phyloP scores from a whole-genome alignment of 805 yeast species.

The Debaryomyces maramus region DNA sequence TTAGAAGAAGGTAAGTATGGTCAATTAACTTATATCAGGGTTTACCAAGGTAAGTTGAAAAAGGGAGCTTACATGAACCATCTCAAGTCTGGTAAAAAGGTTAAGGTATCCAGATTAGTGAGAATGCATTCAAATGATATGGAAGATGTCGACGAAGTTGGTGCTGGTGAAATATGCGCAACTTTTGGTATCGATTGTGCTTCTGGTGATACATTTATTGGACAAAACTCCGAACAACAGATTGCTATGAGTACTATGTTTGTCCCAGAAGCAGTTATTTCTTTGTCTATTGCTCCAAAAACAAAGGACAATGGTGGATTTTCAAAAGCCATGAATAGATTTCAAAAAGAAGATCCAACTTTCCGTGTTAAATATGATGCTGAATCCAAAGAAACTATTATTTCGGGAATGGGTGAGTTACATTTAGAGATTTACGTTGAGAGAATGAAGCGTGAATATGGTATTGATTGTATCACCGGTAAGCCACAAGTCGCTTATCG shows the following conservation, averaged over 20 bases:
- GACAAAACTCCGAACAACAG: constrained; percentile 59
- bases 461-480: constrained; percentile 93
- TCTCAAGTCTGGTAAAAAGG: constrained; percentile 88
- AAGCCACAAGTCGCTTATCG: constrained; percentile 98
- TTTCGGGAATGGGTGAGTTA: constrained; percentile 98
- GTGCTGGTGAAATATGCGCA: constrained; percentile 99
- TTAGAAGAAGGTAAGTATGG: constrained; percentile 98
- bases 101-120: constrained; percentile 89
- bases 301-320: constrained; percentile 83
- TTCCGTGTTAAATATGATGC: constrained; percentile 88
- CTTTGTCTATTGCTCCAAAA: constrained; percentile 86
- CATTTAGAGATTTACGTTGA: constrained; percentile 97
- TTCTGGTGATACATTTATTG: constrained; percentile 97
- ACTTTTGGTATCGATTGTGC: constrained; percentile 99
- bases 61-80: constrained; percentile 89
- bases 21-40: constrained; percentile 94
- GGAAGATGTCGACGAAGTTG: constrained; percentile 96
- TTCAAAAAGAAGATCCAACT: constrained; percentile 99
- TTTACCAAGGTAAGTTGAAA: constrained; percentile 91
- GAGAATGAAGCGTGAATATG: constrained; percentile 96
- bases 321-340: constrained; percentile 94
- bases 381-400: constrained; percentile 91
- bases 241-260: constrained; percentile 97
- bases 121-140: constrained; percentile 99
- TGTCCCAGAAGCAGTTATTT: constrained; percentile 98